These are phyloP conservation scores for Cystobasidium tubakii DNA, from an alignment of 768 basidiomycete genomes.

Conservation along the genomic window DNA sequence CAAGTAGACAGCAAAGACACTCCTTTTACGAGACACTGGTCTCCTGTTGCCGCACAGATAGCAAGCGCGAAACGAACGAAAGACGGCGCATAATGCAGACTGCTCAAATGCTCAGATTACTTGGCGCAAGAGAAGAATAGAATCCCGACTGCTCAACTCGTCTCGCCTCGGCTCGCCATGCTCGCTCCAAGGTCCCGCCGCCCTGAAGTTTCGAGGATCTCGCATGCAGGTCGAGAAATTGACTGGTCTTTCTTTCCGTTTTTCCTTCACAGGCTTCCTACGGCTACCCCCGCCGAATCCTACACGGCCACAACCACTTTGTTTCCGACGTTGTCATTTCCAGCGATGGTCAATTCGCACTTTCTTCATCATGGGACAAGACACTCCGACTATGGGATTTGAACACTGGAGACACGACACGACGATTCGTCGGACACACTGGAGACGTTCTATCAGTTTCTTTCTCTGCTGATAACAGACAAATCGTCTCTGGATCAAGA, in stretches of 20 bases:
- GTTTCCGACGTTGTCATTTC: constrained; percentile 98
- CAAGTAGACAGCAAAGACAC: no score
- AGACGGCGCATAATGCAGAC: no score
- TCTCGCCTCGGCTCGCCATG: no score
- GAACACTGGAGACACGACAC: constrained; percentile 91
- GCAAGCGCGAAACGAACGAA: no score
- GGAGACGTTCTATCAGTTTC: constrained; percentile 97
- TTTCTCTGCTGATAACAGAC: constrained; percentile 99
- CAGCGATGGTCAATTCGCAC: constrained; percentile 97
- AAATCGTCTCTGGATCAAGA: constrained; percentile 96
- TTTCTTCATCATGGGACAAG: constrained; percentile 99
- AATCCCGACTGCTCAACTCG: no score
- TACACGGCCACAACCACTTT: constrained; percentile 98
- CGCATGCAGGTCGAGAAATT: no score
- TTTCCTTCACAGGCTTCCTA: constrained; percentile 57
- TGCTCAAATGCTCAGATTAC: no score
- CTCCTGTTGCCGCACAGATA: no score
- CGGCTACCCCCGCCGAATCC: constrained; percentile 93
- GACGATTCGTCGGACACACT: constrained; percentile 95
- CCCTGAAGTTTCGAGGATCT: no score
- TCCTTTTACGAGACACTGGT: no score
- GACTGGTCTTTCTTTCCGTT: neutral
- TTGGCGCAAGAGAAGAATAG: no score
- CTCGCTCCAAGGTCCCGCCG: no score
- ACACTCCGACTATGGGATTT: constrained; percentile 99